Percentiles rank a stretch among this genome's conserved stretches.
Evolutionary conservation across 106 monocot genomes (phyloP).

Genomic region (Dendrobium catenatum): DNA sequence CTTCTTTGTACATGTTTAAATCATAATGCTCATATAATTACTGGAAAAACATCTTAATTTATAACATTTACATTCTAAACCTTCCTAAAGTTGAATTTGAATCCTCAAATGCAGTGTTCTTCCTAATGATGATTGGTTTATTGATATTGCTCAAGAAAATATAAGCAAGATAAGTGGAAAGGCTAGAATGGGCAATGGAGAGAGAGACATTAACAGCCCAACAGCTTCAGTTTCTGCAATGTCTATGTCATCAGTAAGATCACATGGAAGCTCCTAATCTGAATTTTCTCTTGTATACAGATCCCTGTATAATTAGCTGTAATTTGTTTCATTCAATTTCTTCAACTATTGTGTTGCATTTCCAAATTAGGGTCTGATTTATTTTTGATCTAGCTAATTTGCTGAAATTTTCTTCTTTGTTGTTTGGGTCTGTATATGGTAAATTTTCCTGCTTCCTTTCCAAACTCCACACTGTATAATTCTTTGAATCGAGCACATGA

Average conservation of each 20-base stretch:
- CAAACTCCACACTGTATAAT: background rate
- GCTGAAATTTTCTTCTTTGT: background rate
- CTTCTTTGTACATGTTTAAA: too few relatives aligned
- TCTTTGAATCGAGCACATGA: too few relatives aligned
- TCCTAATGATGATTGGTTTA: conserved; percentile 81
- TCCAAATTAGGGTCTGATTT: conserved; percentile 3
- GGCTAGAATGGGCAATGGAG: conserved; percentile 39
- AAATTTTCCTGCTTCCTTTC: background rate
- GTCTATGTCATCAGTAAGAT: conserved; percentile 75
- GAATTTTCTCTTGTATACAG: conserved; percentile 5
- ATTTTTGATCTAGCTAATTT: conserved; percentile 1
- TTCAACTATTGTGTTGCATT: conserved; percentile 4
- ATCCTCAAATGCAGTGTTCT: conserved; percentile 51
- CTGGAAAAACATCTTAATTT: too few relatives aligned
- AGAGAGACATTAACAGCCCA: conserved; percentile 76
- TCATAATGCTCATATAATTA: too few relatives aligned
- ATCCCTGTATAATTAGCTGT: conserved; percentile 32
- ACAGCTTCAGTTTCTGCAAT: conserved; percentile 83
- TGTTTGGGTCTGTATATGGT: conserved; percentile 1
- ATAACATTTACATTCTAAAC: too few relatives aligned
- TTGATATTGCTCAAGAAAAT: conserved; percentile 59
- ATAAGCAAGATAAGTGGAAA: conserved; percentile 60
- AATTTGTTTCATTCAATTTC: conserved; percentile 7
- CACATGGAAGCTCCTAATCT: conserved; percentile 59
- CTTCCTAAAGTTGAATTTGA: too few relatives aligned